Evolutionary conservation across 345 rosid genomes (phyloP).

Genomic region (Carallia pectinifolia): DNA sequence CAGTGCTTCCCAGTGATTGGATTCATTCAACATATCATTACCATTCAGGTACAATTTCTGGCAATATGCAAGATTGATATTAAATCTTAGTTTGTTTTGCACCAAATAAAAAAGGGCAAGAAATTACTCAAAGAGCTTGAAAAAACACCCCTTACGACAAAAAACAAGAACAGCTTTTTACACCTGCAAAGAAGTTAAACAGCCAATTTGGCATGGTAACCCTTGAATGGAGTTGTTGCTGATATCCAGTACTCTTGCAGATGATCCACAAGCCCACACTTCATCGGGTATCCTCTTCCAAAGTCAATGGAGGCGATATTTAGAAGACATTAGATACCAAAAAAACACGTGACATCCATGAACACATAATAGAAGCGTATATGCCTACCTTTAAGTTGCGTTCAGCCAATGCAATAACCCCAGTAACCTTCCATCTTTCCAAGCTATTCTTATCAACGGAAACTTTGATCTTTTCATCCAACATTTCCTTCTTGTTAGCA

Average conservation of each 20-base stretch:
- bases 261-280: constrained; percentile 68
- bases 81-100: background rate
- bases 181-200: constrained; percentile 58
- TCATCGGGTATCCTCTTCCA: constrained; percentile 69
- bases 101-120: background rate
- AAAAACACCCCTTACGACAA: background rate
- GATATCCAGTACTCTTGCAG: constrained; percentile 59
- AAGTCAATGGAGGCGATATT: constrained; percentile 21
- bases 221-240: constrained; percentile 56
- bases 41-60: constrained; percentile 68
- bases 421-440: constrained; percentile 75
- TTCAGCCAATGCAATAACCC: constrained; percentile 67
- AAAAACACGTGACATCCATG: background rate
- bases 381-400: constrained; percentile 63
- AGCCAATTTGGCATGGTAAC: constrained; percentile 52
- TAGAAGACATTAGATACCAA: background rate
- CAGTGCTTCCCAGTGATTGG: constrained; percentile 73
- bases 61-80: constrained; percentile 21
- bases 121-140: constrained; percentile 1
- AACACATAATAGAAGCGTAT: background rate
- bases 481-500: constrained; percentile 11
- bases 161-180: constrained; percentile 10
- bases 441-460: constrained; percentile 44
- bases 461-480: constrained; percentile 27
- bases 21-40: constrained; percentile 60